Conservation (phyloP, 352 stramenopile species). For the Elongisporangium anandrum region DNA sequence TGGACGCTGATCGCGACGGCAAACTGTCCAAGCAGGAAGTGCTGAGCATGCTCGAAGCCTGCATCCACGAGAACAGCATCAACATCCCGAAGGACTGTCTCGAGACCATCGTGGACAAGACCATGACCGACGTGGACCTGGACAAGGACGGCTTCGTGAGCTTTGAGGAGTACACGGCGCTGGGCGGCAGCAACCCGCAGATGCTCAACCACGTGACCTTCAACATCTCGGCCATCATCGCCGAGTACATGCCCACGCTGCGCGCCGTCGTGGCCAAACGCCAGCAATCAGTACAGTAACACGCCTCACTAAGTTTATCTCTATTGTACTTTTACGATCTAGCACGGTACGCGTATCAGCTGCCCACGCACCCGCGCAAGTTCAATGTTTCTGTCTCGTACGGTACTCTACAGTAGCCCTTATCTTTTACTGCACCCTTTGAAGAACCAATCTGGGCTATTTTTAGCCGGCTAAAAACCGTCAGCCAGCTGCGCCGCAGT, state of each 20-base stretch:
- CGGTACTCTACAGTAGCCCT: not conserved
- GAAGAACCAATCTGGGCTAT: conserved; percentile 3
- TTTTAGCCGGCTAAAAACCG: conserved; percentile 2
- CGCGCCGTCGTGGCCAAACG: conserved; percentile 30
- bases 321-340: not conserved
- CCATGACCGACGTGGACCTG: conserved; percentile 59
- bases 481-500: not conserved
- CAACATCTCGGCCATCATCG: conserved; percentile 72
- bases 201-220: conserved; percentile 83
- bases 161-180: conserved; percentile 64
- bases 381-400: not conserved
- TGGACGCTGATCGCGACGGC: conserved; percentile 70
- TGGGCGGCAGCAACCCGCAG: conserved; percentile 56
- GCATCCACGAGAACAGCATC: conserved; percentile 72
- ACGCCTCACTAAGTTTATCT: not conserved
- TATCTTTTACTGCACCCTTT: conserved; percentile 5
- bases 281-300: not conserved
- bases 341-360: not conserved
- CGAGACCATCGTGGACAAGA: conserved; percentile 64
- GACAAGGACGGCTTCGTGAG: conserved; percentile 71
- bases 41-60: conserved; percentile 65
- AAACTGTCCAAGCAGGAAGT: conserved; percentile 71
- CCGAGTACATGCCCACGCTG: conserved; percentile 70
- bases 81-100: conserved; percentile 65
- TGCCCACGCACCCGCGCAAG: not conserved